Percentiles rank a stretch among this genome's conserved stretches.
phyloP scores from a whole-genome alignment of 1,284 basidiomycete genomes.

The Tremellales sp. region DNA sequence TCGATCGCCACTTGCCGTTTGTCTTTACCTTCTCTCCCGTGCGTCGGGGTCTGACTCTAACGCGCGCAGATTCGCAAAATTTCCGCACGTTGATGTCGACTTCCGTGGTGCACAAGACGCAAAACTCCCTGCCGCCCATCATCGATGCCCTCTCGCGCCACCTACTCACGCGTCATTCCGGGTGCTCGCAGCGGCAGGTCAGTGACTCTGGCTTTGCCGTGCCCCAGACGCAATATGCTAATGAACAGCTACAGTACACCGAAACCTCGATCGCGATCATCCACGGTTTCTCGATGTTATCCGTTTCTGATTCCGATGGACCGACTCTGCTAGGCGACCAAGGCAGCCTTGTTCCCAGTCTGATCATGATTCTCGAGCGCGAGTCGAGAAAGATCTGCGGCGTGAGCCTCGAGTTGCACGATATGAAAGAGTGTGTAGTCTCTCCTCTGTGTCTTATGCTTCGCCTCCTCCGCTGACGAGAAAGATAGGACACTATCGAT shows the following conservation, averaged over 20 bases:
- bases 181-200: background rate
- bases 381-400: constrained; percentile 34
- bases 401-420: constrained; percentile 13
- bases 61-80: constrained; percentile 9
- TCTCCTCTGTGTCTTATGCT: too few species aligned
- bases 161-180: constrained; percentile 8
- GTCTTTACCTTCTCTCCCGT: constrained; percentile 3
- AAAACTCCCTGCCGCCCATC: constrained; percentile 11
- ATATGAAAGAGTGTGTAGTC: constrained; percentile 21
- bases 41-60: background rate
- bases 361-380: constrained; percentile 30
- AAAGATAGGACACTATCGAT: constrained; percentile 29
- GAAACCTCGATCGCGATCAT: constrained; percentile 10
- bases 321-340: constrained; percentile 33
- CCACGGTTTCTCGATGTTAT: constrained; percentile 26
- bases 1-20: constrained; percentile 30
- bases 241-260: background rate
- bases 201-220: background rate
- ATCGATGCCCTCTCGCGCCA: constrained; percentile 13
- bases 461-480: background rate
- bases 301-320: constrained; percentile 30
- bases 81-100: constrained; percentile 25
- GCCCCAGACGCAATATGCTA: background rate
- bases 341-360: constrained; percentile 28
- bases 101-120: constrained; percentile 7